phyloP scores from a whole-genome alignment of 495 filamentous ascomycete genomes.

The Penicillium psychrofluorescens region DNA sequence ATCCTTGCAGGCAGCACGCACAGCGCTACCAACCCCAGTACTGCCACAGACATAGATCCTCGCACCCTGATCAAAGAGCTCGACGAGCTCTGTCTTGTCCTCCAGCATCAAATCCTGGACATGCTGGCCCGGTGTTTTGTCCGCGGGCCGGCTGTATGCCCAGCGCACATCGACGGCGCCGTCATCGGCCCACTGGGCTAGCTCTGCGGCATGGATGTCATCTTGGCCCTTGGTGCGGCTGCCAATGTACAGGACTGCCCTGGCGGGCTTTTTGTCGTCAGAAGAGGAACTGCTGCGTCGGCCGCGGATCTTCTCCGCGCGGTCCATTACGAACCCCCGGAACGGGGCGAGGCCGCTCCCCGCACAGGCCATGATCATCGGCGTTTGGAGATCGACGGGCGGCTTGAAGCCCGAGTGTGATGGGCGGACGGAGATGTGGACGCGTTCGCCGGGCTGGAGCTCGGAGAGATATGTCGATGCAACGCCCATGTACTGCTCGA shows the following conservation, averaged over 20 bases:
- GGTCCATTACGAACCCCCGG: conserved; percentile 64
- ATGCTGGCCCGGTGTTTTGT: conserved; percentile 35
- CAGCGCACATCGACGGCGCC: conserved; percentile 53
- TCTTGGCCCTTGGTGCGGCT: conserved; percentile 52
- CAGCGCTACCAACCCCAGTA: conserved; percentile 51
- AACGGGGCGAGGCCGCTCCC: conserved; percentile 61
- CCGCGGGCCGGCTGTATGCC: conserved; percentile 41
- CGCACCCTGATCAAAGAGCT: conserved; percentile 51
- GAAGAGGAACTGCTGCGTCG: conserved; percentile 23
- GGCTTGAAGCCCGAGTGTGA: conserved; percentile 60
- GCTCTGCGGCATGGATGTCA: conserved; percentile 53
- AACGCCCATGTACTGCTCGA: conserved; percentile 44
- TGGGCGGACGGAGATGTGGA: conserved; percentile 53
- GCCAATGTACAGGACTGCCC: conserved; percentile 57
- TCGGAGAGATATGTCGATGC: conserved; percentile 53
- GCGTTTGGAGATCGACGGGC: conserved; percentile 50
- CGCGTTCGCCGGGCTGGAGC: conserved; percentile 50
- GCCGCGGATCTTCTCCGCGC: conserved; percentile 45
- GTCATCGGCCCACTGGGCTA: conserved; percentile 46
- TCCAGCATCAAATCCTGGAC: conserved; percentile 56
- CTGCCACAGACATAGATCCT: conserved; percentile 64
- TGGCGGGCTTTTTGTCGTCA: conserved; percentile 34
- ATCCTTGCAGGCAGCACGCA: conserved; percentile 44
- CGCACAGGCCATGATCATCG: conserved; percentile 57
- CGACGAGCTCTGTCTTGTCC: conserved; percentile 42